Conservation (phyloP, 192 early-diverging fungal species). For the Rhizophagus clarus region DNA sequence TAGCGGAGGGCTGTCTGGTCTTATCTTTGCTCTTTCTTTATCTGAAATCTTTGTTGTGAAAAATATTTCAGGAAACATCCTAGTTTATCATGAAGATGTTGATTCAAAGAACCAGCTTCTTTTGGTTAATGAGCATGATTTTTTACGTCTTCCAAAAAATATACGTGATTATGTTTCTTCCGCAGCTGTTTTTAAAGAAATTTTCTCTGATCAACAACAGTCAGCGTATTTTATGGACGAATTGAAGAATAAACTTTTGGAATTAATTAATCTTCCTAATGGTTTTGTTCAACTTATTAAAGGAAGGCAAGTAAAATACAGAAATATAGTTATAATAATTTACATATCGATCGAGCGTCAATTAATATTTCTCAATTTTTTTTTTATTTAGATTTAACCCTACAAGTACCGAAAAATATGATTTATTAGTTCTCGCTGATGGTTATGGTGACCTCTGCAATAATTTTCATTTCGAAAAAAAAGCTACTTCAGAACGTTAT, state of each 20-base stretch:
- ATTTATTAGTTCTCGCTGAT: background rate
- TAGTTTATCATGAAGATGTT: background rate
- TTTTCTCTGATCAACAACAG: background rate
- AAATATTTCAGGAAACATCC: background rate
- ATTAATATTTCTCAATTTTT: background rate
- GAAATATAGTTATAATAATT: no score
- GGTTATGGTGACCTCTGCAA: background rate
- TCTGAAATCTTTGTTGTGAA: background rate
- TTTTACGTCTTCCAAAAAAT: background rate
- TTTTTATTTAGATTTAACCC: background rate
- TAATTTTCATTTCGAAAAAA: background rate
- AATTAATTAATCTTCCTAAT: background rate
- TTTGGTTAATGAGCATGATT: background rate
- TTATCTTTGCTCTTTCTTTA: background rate
- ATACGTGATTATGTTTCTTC: no score
- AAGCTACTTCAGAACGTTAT: background rate
- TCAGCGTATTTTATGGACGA: background rate
- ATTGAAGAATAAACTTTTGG: background rate
- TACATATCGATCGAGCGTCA: background rate
- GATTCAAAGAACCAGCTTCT: background rate
- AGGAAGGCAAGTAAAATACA: no score
- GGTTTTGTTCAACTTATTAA: background rate
- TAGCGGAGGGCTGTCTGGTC: background rate
- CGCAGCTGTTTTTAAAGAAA: no score
- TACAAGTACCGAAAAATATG: background rate